Base-by-base conservation (phyloP, 2,329 filamentous ascomycete genomes). In the Dothidotthia symphoricarpi region DNA sequence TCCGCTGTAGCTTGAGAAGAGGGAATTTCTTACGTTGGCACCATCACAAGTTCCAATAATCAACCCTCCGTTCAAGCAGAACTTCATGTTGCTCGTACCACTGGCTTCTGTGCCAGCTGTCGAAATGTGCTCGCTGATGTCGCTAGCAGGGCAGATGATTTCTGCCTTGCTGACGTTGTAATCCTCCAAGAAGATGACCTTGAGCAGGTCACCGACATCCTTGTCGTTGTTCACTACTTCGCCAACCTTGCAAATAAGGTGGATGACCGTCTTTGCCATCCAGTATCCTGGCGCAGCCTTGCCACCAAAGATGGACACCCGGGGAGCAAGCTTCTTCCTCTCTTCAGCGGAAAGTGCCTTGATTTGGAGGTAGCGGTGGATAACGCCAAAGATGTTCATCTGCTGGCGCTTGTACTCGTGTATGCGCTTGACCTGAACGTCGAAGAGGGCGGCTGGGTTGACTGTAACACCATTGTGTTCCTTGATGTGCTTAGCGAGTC, bases 81-180 rank as follows among this genome's bases (percentile, higher is more conserved):
- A 98, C 71, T 98, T 98, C 93, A 98, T 98, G 80, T 98, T 98
- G 61, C 88, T 95, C 10, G 89, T 95, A 47, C 91, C 91, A 49
- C 76, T 81, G 16, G 80, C 82, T 57, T 98, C 93, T 1, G 93
- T 98, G 33, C 93, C 93, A 25, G 93, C 93, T 16, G 93, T 98
- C 2, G 93, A 97, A 61, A 98, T 98, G 67, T 98, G 93, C 74
- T 98, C 93, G 69, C 89, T 95, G 59, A 98, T 84, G 59, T 98
- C 93, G 14, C 88, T 95, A 10, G 93, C 93, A 10, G 93, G 93
- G 49, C 81, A 81, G 59, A 98, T 96, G 61, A 97, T 90, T 72
- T 98, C 93, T 3, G 93, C 93, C 75, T 98, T 98, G 80, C 89
- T 95, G 62, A 98, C 93, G 53, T 98, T 98, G 79, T 98, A 98